Evolutionary conservation across 192 early-diverging fungal species (phyloP).

Genomic region (Linnemannia schmuckeri): DNA sequence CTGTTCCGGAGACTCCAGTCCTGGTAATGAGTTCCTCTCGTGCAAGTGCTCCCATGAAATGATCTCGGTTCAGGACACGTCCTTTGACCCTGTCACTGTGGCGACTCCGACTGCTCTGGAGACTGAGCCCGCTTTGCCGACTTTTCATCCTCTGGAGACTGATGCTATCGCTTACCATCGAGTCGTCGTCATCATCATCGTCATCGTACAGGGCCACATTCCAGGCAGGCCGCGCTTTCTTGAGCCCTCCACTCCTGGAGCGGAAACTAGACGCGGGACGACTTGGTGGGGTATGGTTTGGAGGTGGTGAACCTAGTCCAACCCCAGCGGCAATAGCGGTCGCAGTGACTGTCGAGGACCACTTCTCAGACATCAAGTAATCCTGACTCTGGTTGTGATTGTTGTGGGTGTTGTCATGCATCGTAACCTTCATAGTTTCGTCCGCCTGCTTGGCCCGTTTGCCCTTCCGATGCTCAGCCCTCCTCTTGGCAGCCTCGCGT

Average conservation of each 20-base stretch:
- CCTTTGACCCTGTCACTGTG: not conserved
- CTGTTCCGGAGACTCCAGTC: not conserved
- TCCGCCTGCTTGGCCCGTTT: slow-evolving; percentile 1
- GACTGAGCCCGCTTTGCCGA: not conserved
- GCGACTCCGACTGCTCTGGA: not conserved
- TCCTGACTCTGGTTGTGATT: not conserved
- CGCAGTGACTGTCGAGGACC: not conserved
- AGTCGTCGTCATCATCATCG: slow-evolving; percentile 38
- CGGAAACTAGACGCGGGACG: not conserved
- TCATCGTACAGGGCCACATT: slow-evolving; percentile 47
- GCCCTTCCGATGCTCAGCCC: slow-evolving; percentile 12
- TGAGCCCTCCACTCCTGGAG: not conserved
- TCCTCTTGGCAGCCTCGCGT: slow-evolving; percentile 25
- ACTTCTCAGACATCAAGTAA: not conserved
- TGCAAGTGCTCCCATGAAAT: slow-evolving; percentile 4
- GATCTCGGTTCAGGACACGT: not conserved
- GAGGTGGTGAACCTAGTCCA: not conserved
- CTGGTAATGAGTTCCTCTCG: not conserved
- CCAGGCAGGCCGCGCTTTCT: slow-evolving; percentile 39
- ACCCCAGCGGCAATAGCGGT: not conserved
- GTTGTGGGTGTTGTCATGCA: not conserved
- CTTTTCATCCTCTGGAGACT: slow-evolving; percentile 12
- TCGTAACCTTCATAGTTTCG: not conserved
- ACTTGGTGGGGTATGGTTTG: not conserved
- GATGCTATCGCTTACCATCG: not conserved